phyloP scores from a whole-genome alignment of 208 protist genomes.

The Trypanosoma mega region DNA sequence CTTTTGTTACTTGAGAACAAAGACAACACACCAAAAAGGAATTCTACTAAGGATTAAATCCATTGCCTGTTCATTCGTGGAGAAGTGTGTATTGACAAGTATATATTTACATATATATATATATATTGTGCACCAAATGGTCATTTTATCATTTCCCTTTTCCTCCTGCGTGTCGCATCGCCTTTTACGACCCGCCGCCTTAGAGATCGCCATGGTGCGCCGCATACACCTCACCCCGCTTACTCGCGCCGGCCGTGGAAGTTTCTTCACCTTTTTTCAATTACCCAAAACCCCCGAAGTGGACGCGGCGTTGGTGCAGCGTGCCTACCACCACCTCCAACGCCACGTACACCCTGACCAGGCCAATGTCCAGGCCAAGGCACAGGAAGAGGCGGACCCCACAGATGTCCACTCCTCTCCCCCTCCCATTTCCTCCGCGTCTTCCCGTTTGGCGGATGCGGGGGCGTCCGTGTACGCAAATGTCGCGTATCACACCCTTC shows the following conservation, averaged over 20 bases:
- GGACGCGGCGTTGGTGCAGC: conserved; percentile 56
- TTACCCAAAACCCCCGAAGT: conserved; percentile 48
- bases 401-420: background rate
- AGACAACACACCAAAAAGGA: too few species aligned
- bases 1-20: too few species aligned
- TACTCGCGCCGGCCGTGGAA: conserved; percentile 34
- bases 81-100: too few species aligned
- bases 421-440: background rate
- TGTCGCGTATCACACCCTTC: conserved; percentile 68
- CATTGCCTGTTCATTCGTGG: too few species aligned
- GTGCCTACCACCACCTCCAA: conserved; percentile 75
- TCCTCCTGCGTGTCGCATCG: background rate
- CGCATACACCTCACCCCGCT: background rate
- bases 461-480: conserved; percentile 73
- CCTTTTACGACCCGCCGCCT: too few species aligned
- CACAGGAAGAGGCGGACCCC: conserved; percentile 9
- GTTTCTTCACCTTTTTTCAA: conserved; percentile 76
- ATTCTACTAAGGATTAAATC: too few species aligned
- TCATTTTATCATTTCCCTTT: background rate
- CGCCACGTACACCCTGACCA: conserved; percentile 76
- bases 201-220: too few species aligned
- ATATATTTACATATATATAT: too few species aligned
- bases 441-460: conserved; percentile 11
- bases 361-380: conserved; percentile 43
- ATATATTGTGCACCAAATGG: too few species aligned